Evolutionary conservation across 2,329 filamentous ascomycete genomes (phyloP).

Genomic region (Epichloe typhina): DNA sequence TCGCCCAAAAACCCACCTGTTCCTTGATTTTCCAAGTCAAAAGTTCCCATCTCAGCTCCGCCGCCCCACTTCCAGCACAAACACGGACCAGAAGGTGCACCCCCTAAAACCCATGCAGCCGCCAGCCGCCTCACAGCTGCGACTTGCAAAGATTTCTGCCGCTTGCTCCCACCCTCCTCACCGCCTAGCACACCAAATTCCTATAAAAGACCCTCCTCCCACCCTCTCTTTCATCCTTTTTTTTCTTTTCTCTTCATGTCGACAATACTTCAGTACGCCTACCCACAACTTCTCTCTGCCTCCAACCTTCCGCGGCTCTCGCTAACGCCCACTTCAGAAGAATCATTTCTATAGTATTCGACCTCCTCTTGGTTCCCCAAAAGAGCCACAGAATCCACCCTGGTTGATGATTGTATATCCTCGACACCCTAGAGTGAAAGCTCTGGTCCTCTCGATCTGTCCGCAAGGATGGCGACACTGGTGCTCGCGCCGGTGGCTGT

Average conservation of each 20-base stretch:
- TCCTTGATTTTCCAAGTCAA: too few relatives aligned
- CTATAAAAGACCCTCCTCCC: constrained; percentile 28
- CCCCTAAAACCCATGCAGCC: too few relatives aligned
- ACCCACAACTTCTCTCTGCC: constrained; percentile 18
- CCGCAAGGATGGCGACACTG: constrained; percentile 46
- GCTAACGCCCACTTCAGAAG: constrained; percentile 33
- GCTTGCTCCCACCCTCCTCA: not conserved
- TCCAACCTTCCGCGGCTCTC: not conserved
- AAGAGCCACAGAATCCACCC: constrained; percentile 89
- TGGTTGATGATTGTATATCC: constrained; percentile 87
- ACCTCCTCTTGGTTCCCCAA: constrained; percentile 84
- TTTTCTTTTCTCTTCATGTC: constrained; percentile 41
- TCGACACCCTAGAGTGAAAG: constrained; percentile 83
- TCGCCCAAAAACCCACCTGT: too few relatives aligned
- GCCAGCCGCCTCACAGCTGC: too few relatives aligned
- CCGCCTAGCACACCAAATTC: constrained; percentile 1
- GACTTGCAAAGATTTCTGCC: too few relatives aligned
- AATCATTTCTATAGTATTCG: constrained; percentile 99
- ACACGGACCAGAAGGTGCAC: too few relatives aligned
- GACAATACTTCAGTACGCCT: constrained; percentile 46
- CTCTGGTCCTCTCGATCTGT: constrained; percentile 43
- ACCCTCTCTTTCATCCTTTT: constrained; percentile 23
- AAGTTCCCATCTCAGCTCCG: too few relatives aligned
- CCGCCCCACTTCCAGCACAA: too few relatives aligned
- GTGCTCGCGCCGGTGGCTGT: constrained; percentile 31